These are phyloP conservation scores for Golovinomyces cichoracearum DNA, from an alignment of 2,329 filamentous ascomycete genomes.

Conservation along the genomic window DNA sequence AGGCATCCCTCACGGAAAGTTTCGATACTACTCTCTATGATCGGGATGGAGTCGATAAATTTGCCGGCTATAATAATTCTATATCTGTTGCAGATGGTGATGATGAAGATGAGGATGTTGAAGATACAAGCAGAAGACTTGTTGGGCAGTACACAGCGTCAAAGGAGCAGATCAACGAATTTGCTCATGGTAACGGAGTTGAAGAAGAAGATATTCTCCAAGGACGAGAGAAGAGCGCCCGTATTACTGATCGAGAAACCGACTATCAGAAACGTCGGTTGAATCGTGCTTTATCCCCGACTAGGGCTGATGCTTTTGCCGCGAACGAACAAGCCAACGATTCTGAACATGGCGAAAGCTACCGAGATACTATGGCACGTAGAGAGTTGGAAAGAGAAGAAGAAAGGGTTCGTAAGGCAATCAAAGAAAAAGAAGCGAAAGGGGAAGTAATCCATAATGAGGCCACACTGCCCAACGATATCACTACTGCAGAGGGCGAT, in stretches of 20 bases:
- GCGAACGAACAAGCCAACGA: slow-evolving; percentile 43
- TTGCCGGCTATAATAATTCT: slow-evolving; percentile 70
- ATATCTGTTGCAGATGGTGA: slow-evolving; percentile 57
- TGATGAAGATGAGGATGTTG: slow-evolving; percentile 48
- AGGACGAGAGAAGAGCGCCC: slow-evolving; percentile 62
- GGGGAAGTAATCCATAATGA: slow-evolving; percentile 36
- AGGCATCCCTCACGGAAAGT: slow-evolving; percentile 70
- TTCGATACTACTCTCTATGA: slow-evolving; percentile 81
- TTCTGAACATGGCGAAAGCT: slow-evolving; percentile 49
- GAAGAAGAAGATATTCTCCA: slow-evolving; percentile 80
- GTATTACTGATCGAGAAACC: slow-evolving; percentile 78
- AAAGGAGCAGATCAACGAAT: slow-evolving; percentile 77
- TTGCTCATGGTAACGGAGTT: slow-evolving; percentile 57
- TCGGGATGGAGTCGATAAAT: slow-evolving; percentile 50
- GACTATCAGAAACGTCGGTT: slow-evolving; percentile 94
- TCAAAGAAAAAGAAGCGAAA: slow-evolving; percentile 42
- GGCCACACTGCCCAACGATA: slow-evolving; percentile 43
- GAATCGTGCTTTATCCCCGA: slow-evolving; percentile 64
- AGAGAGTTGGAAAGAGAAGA: slow-evolving; percentile 86
- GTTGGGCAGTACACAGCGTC: slow-evolving; percentile 93
- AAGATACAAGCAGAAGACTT: slow-evolving; percentile 49
- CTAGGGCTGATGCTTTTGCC: slow-evolving; percentile 63
- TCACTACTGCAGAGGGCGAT: slow-evolving; percentile 23
- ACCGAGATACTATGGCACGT: slow-evolving; percentile 71
- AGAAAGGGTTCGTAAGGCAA: slow-evolving; percentile 54